These are phyloP conservation scores for Cladophialophora exuberans DNA, from an alignment of 2,329 filamentous ascomycete genomes.

Conservation along the genomic window DNA sequence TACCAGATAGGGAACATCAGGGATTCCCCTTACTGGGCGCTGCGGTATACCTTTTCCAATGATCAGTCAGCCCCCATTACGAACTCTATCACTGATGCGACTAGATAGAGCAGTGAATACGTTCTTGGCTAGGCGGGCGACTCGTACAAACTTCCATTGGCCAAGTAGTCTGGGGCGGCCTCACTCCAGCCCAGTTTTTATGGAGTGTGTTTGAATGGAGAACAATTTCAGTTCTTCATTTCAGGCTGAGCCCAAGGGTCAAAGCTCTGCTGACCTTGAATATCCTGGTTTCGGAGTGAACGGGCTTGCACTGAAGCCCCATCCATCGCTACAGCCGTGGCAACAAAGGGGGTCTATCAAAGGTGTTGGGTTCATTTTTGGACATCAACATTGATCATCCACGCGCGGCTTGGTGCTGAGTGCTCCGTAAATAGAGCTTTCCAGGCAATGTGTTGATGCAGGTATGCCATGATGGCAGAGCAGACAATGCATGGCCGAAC, in stretches of 20 bases:
- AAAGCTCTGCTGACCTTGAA: not conserved
- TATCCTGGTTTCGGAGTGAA: not conserved
- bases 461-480: not conserved
- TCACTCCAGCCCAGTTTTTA: not conserved
- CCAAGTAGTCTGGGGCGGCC: not conserved
- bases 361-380: not conserved
- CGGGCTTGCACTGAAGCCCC: not conserved
- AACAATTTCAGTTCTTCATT: not conserved
- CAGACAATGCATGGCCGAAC: not conserved
- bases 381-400: not conserved
- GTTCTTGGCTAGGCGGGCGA: not conserved
- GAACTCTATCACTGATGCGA: not conserved
- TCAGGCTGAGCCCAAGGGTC: not conserved
- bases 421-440: slow-evolving; percentile 37
- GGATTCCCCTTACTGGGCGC: too few relatives aligned
- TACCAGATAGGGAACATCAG: too few relatives aligned
- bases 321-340: not conserved
- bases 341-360: not conserved
- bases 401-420: slow-evolving; percentile 29
- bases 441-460: slow-evolving; percentile 21
- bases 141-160: not conserved
- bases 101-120: not conserved
- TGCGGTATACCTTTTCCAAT: too few relatives aligned
- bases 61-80: not conserved
- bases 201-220: not conserved